phyloP scores from a whole-genome alignment of 2,329 filamentous ascomycete species.

The Ceratocystis diversiconidia region DNA sequence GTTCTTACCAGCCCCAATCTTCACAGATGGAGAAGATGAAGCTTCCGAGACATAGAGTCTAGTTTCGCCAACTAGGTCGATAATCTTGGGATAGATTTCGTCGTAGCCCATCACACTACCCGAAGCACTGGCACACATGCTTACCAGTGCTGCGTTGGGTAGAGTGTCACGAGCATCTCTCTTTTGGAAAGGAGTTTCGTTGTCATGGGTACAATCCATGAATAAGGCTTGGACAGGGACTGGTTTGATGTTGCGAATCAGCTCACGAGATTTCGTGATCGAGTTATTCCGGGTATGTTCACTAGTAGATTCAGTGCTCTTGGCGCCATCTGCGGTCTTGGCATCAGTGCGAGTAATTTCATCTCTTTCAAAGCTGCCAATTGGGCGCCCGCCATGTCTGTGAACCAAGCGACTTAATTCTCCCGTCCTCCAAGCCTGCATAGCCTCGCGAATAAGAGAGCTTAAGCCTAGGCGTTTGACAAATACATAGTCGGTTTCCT shows the following conservation, averaged over 20 bases:
- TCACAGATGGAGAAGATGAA: conserved; percentile 45
- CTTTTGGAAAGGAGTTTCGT: conserved; percentile 90
- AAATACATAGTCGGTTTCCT: conserved; percentile 92
- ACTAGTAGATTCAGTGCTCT: background rate
- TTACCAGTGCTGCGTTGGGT: conserved; percentile 82
- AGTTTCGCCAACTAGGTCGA: conserved; percentile 87
- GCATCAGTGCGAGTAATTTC: conserved; percentile 54
- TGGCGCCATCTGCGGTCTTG: conserved; percentile 16
- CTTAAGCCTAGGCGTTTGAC: conserved; percentile 85
- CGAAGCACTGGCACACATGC: conserved; percentile 88
- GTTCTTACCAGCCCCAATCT: conserved; percentile 54
- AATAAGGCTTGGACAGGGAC: conserved; percentile 85
- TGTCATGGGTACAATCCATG: conserved; percentile 99
- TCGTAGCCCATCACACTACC: conserved; percentile 98
- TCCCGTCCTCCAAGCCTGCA: conserved; percentile 94
- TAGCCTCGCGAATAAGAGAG: conserved; percentile 86
- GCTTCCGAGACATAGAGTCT: conserved; percentile 68
- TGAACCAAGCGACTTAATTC: conserved; percentile 90
- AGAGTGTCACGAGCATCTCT: conserved; percentile 86
- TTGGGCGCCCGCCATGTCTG: conserved; percentile 80
- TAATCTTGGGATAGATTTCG: conserved; percentile 80
- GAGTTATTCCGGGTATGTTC: conserved; percentile 21
- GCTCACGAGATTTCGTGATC: conserved; percentile 38
- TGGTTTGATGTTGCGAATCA: conserved; percentile 70
- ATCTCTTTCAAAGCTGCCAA: conserved; percentile 94